Conservation (phyloP, 495 filamentous ascomycete genomes). For the Talaromyces adpressus region DNA sequence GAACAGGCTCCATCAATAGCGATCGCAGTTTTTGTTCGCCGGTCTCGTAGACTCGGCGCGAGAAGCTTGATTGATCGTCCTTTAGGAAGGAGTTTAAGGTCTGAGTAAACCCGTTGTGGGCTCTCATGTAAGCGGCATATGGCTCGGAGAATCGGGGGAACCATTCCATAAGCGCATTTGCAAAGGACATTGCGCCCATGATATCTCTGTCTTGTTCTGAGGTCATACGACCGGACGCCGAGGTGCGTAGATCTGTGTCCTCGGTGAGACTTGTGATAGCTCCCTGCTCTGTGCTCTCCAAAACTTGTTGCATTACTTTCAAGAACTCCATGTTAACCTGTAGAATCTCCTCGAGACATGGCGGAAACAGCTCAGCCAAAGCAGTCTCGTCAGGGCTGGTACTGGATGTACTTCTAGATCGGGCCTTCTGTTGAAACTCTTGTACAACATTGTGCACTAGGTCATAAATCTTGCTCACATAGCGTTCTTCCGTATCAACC, state of each 20-base stretch:
- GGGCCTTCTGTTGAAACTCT: slow-evolving; percentile 65
- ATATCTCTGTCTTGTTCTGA: slow-evolving; percentile 52
- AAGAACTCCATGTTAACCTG: slow-evolving; percentile 74
- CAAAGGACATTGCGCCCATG: slow-evolving; percentile 66
- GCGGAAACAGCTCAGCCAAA: slow-evolving; percentile 71
- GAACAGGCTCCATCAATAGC: slow-evolving; percentile 93
- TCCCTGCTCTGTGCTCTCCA: slow-evolving; percentile 78
- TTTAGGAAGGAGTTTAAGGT: slow-evolving; percentile 67
- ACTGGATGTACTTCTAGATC: slow-evolving; percentile 47
- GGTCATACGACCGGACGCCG: slow-evolving; percentile 23
- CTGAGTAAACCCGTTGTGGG: slow-evolving; percentile 75
- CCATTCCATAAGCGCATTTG: slow-evolving; percentile 74
- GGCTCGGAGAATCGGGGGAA: slow-evolving; percentile 84
- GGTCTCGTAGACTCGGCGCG: slow-evolving; percentile 66
- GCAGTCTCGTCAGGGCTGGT: slow-evolving; percentile 67
- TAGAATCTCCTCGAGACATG: slow-evolving; percentile 67
- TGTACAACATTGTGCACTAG: slow-evolving; percentile 68
- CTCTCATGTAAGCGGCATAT: slow-evolving; percentile 85
- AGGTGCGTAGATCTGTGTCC: slow-evolving; percentile 41
- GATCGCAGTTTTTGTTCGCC: slow-evolving; percentile 90
- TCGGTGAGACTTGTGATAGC: slow-evolving; percentile 60
- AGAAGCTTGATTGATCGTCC: slow-evolving; percentile 70
- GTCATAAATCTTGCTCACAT: slow-evolving; percentile 77
- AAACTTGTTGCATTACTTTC: slow-evolving; percentile 60
- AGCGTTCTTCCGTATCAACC: slow-evolving; percentile 88